These are phyloP conservation scores for Fragaria nilgerrensis DNA, from an alignment of 306 rosid species.

Conservation along the genomic window DNA sequence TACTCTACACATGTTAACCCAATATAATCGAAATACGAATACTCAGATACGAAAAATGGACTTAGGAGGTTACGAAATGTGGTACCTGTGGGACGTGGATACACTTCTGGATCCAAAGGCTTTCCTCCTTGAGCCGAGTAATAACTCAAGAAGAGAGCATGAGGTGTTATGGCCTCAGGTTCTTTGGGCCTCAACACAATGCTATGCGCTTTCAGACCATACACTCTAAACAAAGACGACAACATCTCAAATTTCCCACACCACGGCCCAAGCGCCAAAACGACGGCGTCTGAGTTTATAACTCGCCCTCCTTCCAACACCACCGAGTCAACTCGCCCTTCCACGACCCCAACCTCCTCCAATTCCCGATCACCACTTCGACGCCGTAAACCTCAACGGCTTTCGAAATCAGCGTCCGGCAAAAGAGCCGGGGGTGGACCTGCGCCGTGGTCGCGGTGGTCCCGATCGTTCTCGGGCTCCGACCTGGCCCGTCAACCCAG, in stretches of 20 bases:
- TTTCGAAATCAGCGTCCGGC: constrained; percentile 47
- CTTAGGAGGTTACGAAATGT: background rate
- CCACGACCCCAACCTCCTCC: constrained; percentile 46
- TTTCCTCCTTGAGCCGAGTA: constrained; percentile 35
- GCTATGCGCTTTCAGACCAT: constrained; percentile 72
- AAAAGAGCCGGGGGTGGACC: constrained; percentile 78
- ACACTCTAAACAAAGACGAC: constrained; percentile 56
- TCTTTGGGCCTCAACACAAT: constrained; percentile 76
- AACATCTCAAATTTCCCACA: constrained; percentile 55
- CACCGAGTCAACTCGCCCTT: constrained; percentile 47
- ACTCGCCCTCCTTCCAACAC: constrained; percentile 61
- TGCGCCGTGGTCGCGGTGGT: constrained; percentile 70
- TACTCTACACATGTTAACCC: background rate
- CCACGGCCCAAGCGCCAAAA: constrained; percentile 89
- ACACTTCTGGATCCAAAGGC: constrained; percentile 76
- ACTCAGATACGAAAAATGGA: background rate
- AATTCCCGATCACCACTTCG: constrained; percentile 65
- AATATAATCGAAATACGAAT: background rate
- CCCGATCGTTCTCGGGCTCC: constrained; percentile 52
- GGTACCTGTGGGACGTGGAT: constrained; percentile 89
- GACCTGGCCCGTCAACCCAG: constrained; percentile 74
- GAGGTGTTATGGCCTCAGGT: constrained; percentile 53
- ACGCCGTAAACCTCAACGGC: constrained; percentile 66
- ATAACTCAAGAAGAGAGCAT: constrained; percentile 68
- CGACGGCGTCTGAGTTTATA: constrained; percentile 62